These are phyloP conservation scores for Penicillium sp. DNA, from an alignment of 2,329 filamentous ascomycete genomes.

Conservation along the genomic window DNA sequence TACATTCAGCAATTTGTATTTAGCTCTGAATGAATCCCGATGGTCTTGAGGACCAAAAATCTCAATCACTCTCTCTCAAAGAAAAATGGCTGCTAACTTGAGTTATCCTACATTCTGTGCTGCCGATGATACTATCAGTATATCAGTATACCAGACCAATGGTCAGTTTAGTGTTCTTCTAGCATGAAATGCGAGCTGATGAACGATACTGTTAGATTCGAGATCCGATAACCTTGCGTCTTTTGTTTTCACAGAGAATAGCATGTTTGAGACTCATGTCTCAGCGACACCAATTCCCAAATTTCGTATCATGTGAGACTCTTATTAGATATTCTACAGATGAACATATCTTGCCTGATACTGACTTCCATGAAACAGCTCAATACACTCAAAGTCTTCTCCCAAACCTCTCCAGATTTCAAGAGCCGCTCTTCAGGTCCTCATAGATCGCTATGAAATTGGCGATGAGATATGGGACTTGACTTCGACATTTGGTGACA, in stretches of 20 bases:
- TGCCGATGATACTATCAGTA: neutral
- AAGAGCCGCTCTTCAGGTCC: conserved; percentile 7
- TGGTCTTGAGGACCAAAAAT: neutral
- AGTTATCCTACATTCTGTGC: neutral
- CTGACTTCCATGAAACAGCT: neutral
- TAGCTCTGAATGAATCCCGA: neutral
- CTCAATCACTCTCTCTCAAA: too few species aligned
- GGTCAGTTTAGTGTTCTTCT: neutral
- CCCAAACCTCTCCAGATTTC: conserved; percentile 18
- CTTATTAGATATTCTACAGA: neutral
- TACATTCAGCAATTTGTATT: neutral
- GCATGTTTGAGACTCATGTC: conserved; percentile 15
- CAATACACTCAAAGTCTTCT: conserved; percentile 4
- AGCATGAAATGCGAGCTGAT: too few species aligned
- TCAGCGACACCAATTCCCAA: neutral
- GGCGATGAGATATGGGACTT: conserved; percentile 14
- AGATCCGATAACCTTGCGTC: neutral
- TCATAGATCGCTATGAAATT: conserved; percentile 16
- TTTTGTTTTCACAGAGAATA: conserved; percentile 10
- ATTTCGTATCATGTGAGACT: neutral
- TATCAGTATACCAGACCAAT: neutral
- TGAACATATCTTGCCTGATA: neutral
- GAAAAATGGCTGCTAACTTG: neutral
- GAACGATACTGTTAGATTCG: neutral
- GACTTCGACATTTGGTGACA: conserved; percentile 21